Conservation (phyloP, 768 basidiomycete species). For the Leucocoprinus sp. region DNA sequence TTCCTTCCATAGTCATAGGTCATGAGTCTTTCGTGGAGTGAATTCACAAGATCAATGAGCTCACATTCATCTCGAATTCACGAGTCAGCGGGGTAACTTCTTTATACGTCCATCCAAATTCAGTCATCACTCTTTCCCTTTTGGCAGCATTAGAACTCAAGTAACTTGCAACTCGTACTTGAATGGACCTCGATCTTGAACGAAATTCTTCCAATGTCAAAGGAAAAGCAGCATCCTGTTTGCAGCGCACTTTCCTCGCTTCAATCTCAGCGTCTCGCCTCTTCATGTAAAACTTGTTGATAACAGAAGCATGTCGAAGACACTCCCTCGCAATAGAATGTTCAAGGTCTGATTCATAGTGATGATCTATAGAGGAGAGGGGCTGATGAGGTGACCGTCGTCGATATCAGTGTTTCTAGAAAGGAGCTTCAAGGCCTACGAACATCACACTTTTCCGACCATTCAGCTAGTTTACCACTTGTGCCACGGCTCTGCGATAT, state of each 20-base stretch:
- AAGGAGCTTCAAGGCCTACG: background rate
- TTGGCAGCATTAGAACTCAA: slow-evolving; percentile 5
- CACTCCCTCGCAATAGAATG: background rate
- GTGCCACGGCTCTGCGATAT: background rate
- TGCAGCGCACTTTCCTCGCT: background rate
- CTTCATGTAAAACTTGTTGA: background rate
- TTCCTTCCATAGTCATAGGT: background rate
- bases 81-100: slow-evolving; percentile 2
- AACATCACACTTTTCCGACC: slow-evolving; percentile 9
- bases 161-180: slow-evolving; percentile 10
- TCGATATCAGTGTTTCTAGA: background rate
- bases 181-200: background rate
- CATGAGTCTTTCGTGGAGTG: too few species aligned
- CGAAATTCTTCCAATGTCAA: slow-evolving; percentile 4
- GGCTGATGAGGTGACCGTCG: background rate
- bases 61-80: slow-evolving; percentile 8
- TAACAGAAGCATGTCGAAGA: background rate
- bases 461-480: slow-evolving; percentile 1
- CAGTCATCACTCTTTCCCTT: slow-evolving; percentile 11
- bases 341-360: background rate
- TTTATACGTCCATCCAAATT: slow-evolving; percentile 12
- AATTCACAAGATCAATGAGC: background rate
- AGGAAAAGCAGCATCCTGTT: slow-evolving; percentile 5
- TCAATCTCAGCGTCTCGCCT: background rate
- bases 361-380: background rate